Conservation (phyloP, 768 basidiomycete genomes). For the Boletus edulis region DNA sequence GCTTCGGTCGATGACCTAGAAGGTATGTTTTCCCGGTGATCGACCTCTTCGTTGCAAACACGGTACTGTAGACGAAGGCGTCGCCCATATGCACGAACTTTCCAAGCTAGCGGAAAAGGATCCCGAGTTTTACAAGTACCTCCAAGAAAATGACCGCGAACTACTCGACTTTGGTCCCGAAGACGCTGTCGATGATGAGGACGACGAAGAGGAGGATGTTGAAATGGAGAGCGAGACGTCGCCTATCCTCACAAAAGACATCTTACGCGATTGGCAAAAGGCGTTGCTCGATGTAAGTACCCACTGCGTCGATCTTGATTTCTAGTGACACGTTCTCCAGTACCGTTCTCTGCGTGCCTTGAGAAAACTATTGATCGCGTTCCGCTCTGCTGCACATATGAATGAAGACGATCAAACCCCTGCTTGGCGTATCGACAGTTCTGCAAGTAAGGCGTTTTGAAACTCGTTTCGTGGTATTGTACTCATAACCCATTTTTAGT, state of each 20-base stretch:
- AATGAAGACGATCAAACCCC: slow-evolving; percentile 79
- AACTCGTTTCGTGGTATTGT: neutral
- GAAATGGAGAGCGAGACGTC: slow-evolving; percentile 42
- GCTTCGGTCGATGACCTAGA: slow-evolving; percentile 80
- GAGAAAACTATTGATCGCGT: slow-evolving; percentile 82
- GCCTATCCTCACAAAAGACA: slow-evolving; percentile 64
- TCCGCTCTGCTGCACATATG: slow-evolving; percentile 87
- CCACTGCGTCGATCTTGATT: neutral
- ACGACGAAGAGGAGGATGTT: slow-evolving; percentile 39
- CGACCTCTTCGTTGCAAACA: neutral
- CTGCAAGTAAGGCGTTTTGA: slow-evolving; percentile 36
- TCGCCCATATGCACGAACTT: slow-evolving; percentile 74
- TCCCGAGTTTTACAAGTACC: slow-evolving; percentile 98
- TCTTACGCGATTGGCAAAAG: slow-evolving; percentile 84
- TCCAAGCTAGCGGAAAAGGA: slow-evolving; percentile 92
- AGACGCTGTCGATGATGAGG: slow-evolving; percentile 47
- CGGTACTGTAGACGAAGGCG: slow-evolving; percentile 57
- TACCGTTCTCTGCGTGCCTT: slow-evolving; percentile 83
- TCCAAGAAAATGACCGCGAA: slow-evolving; percentile 93
- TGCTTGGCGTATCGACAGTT: slow-evolving; percentile 85
- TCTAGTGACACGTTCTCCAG: slow-evolving; percentile 38
- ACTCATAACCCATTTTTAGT: slow-evolving; percentile 45
- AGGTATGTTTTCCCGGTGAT: slow-evolving; percentile 32
- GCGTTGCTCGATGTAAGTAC: slow-evolving; percentile 71
- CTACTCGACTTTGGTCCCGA: slow-evolving; percentile 75